Percentiles rank a stretch among this genome's conserved stretches.
These are phyloP conservation scores for Boeremia lycopersici DNA, from an alignment of 2,329 filamentous ascomycete genomes.

Conservation along the genomic window DNA sequence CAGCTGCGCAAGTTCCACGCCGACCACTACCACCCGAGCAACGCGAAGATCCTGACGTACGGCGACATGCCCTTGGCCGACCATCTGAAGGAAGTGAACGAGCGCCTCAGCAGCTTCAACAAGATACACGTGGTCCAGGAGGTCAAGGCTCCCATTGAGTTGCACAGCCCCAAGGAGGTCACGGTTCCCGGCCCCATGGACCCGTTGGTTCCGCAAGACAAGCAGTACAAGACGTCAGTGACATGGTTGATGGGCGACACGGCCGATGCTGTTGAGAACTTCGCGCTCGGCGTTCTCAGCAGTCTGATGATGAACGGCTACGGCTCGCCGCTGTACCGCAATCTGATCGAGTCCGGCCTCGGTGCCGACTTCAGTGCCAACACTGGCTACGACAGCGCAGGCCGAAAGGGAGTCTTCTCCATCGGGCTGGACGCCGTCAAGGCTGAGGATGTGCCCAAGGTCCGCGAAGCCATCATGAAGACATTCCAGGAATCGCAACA, in stretches of 20 bases:
- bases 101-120: slow-evolving; percentile 74
- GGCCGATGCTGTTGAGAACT: slow-evolving; percentile 82
- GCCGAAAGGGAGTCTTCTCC: slow-evolving; percentile 81
- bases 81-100: slow-evolving; percentile 79
- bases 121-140: slow-evolving; percentile 72
- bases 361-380: slow-evolving; percentile 96
- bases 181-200: slow-evolving; percentile 82
- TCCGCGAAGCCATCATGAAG: slow-evolving; percentile 74
- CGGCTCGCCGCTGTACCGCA: slow-evolving; percentile 88
- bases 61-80: slow-evolving; percentile 86
- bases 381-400: slow-evolving; percentile 84
- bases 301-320: slow-evolving; percentile 91
- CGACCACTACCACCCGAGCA: slow-evolving; percentile 95
- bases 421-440: slow-evolving; percentile 90
- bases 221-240: slow-evolving; percentile 91
- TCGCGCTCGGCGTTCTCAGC: slow-evolving; percentile 81
- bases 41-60: slow-evolving; percentile 94
- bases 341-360: slow-evolving; percentile 85
- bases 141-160: slow-evolving; percentile 75
- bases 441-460: slow-evolving; percentile 75
- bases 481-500: slow-evolving; percentile 72
- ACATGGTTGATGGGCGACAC: slow-evolving; percentile 91
- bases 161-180: slow-evolving; percentile 71
- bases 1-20: slow-evolving; percentile 88
- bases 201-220: slow-evolving; percentile 81